Conservation (phyloP, 495 filamentous ascomycete genomes). For the Daldinia decipiens region DNA sequence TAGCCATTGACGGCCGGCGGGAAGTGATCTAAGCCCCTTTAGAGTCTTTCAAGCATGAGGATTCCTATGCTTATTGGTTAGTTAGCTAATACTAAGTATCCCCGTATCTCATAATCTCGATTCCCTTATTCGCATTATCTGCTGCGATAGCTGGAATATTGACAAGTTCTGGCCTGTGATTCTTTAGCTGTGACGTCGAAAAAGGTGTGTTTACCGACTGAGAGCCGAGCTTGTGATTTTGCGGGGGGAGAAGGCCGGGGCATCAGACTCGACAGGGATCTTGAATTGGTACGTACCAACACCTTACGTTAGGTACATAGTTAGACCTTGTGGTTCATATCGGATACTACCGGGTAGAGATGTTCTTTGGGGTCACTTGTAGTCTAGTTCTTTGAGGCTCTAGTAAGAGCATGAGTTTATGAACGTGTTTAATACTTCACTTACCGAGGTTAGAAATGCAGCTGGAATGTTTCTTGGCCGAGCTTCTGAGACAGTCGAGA, state of each 20-base stretch:
- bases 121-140: background rate
- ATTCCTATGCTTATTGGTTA: background rate
- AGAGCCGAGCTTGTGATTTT: constrained; percentile 66
- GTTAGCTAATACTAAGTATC: background rate
- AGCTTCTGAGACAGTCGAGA: background rate
- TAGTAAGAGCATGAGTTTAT: constrained; percentile 1
- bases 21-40: constrained; percentile 15
- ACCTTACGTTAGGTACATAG: background rate
- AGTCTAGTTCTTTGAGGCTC: constrained; percentile 25
- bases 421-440: background rate
- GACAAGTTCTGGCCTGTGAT: constrained; percentile 27
- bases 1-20: constrained; percentile 18
- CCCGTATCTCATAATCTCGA: background rate
- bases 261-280: constrained; percentile 31
- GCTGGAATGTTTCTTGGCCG: constrained; percentile 6
- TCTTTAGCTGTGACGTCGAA: constrained; percentile 45
- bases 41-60: background rate
- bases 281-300: background rate
- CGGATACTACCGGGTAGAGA: constrained; percentile 41
- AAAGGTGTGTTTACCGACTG: constrained; percentile 51
- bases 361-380: background rate
- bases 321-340: constrained; percentile 2
- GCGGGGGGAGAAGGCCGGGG: constrained; percentile 52
- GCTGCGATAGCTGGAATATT: background rate
- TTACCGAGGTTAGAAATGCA: constrained; percentile 39